Conservation (phyloP, 768 basidiomycete species). For the Lanmaoa rubissima region DNA sequence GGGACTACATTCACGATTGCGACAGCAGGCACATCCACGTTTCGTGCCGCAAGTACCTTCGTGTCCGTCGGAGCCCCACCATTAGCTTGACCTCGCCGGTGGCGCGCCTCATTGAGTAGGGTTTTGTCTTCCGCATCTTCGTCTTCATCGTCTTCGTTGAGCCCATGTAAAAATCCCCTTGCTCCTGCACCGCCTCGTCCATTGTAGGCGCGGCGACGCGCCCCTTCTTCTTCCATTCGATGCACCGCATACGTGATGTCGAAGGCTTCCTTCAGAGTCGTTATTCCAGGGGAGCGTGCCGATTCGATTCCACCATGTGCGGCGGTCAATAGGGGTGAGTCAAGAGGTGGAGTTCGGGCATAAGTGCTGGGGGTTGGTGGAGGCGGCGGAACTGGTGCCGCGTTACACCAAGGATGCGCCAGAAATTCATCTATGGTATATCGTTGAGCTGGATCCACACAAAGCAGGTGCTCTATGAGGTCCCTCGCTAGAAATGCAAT, state of each 20-base stretch:
- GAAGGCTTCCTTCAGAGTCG: slow-evolving; percentile 95
- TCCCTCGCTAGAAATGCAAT: slow-evolving; percentile 71
- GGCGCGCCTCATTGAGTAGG: slow-evolving; percentile 48
- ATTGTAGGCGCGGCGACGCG: slow-evolving; percentile 77
- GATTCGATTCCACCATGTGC: slow-evolving; percentile 70
- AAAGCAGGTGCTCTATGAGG: slow-evolving; percentile 89
- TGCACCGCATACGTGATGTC: slow-evolving; percentile 99
- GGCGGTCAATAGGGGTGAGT: slow-evolving; percentile 87
- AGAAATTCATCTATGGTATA: slow-evolving; percentile 99
- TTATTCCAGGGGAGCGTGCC: slow-evolving; percentile 88
- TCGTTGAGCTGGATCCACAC: slow-evolving; percentile 91
- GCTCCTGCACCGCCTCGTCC: slow-evolving; percentile 75
- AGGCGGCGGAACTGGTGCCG: slow-evolving; percentile 57
- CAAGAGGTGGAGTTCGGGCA: slow-evolving; percentile 49
- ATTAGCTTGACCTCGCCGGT: slow-evolving; percentile 37
- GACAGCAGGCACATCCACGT: not conserved
- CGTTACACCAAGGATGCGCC: slow-evolving; percentile 92
- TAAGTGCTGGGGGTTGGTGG: slow-evolving; percentile 63
- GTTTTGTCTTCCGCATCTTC: slow-evolving; percentile 47
- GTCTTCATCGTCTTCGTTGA: slow-evolving; percentile 94
- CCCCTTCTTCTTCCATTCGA: slow-evolving; percentile 98
- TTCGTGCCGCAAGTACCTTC: slow-evolving; percentile 15
- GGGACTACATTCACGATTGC: slow-evolving; percentile 14
- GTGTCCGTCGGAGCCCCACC: slow-evolving; percentile 1
- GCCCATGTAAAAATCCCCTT: slow-evolving; percentile 73